A percentile compares a stretch with the other conserved stretches of the same genome.
These are phyloP conservation scores for Blastobotrys parvus DNA, from an alignment of 805 yeast genomes.

Conservation along the genomic window DNA sequence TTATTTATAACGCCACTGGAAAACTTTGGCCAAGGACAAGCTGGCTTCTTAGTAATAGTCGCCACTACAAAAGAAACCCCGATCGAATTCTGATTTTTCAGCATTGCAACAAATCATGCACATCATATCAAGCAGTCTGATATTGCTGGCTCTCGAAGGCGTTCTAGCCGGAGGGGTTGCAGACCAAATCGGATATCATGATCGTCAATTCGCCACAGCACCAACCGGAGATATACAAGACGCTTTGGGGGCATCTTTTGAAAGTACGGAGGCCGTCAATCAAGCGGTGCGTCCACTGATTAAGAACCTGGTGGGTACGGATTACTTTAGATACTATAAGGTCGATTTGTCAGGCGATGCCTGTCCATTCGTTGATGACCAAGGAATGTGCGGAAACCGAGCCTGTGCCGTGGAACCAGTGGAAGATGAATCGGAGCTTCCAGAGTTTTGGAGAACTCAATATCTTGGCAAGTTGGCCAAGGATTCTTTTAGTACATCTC, in stretches of 20 bases:
- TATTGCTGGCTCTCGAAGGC: too few relatives aligned
- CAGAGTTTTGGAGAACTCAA: conserved; percentile 68
- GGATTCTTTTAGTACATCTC: conserved; percentile 26
- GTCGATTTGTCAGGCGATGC: conserved; percentile 58
- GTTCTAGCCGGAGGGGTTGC: too few relatives aligned
- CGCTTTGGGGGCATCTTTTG: conserved; percentile 23
- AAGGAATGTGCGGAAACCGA: conserved; percentile 76
- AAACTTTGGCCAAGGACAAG: too few relatives aligned
- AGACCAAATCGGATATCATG: conserved; percentile 5
- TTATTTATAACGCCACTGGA: too few relatives aligned
- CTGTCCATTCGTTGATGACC: conserved; percentile 80
- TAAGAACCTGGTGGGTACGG: conserved; percentile 52
- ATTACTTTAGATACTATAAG: conserved; percentile 82
- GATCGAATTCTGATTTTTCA: too few relatives aligned
- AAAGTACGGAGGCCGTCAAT: conserved; percentile 47
- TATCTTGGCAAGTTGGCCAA: conserved; percentile 48
- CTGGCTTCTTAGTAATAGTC: too few relatives aligned
- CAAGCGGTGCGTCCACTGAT: conserved; percentile 46
- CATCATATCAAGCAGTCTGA: too few relatives aligned
- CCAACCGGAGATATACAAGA: conserved; percentile 15
- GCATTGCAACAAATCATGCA: too few relatives aligned
- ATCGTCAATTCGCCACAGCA: conserved; percentile 1
- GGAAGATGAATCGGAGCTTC: conserved; percentile 61
- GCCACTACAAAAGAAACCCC: too few relatives aligned
- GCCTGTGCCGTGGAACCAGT: conserved; percentile 86